Conservation (phyloP, 176 grass and related monocot genomes). For the Oropetium thomaeum region DNA sequence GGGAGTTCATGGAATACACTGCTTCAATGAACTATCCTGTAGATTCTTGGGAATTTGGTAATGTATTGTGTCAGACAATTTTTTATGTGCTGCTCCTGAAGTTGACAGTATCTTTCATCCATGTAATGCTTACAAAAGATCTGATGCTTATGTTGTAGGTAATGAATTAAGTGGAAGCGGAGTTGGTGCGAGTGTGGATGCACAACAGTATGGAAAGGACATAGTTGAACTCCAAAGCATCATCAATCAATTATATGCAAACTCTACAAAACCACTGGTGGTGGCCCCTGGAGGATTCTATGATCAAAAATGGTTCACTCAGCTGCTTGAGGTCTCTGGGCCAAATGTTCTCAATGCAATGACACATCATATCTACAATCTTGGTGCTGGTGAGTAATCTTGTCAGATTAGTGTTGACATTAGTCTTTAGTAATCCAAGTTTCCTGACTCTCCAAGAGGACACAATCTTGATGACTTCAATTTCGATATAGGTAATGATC, state of each 20-base stretch:
- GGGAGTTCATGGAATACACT: slow-evolving; percentile 70
- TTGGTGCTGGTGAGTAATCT: slow-evolving; percentile 74
- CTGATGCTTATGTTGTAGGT: slow-evolving; percentile 42
- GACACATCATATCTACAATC: slow-evolving; percentile 98
- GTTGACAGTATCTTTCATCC: slow-evolving; percentile 1
- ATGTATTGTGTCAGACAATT: slow-evolving; percentile 26
- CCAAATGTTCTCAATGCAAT: slow-evolving; percentile 55
- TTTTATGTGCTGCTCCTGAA: background rate
- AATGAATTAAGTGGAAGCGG: slow-evolving; percentile 94
- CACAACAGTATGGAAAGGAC: slow-evolving; percentile 79
- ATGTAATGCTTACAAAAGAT: slow-evolving; percentile 15
- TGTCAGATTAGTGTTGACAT: background rate
- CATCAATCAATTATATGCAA: slow-evolving; percentile 50
- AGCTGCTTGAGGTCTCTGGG: slow-evolving; percentile 76
- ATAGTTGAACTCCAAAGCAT: slow-evolving; percentile 65
- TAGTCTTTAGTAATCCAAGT: background rate
- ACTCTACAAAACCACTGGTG: slow-evolving; percentile 55
- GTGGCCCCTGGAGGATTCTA: slow-evolving; percentile 95
- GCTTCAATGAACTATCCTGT: slow-evolving; percentile 64
- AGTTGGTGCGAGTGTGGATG: slow-evolving; percentile 70
- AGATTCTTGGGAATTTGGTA: slow-evolving; percentile 99
- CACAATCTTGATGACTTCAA: background rate
- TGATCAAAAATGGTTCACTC: slow-evolving; percentile 65
- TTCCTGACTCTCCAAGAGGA: slow-evolving; percentile 1
- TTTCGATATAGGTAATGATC: slow-evolving; percentile 73